Percentiles rank a stretch among this genome's conserved stretches.
These are phyloP conservation scores for Penicillium sp. DNA, from an alignment of 2,329 filamentous ascomycete species.

Conservation along the genomic window DNA sequence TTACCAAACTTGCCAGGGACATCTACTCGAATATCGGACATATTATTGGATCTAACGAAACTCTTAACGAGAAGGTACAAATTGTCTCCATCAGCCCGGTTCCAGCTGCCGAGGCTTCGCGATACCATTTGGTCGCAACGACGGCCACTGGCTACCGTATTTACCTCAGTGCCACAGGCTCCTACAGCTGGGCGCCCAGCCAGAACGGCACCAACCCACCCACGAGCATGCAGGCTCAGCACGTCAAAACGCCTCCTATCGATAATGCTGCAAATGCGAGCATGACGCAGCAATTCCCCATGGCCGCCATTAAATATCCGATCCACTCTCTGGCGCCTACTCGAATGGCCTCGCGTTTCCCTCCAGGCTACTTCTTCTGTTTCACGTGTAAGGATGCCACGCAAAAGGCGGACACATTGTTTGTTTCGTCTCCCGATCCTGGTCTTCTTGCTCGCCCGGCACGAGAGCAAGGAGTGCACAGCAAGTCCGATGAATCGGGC, in stretches of 20 bases:
- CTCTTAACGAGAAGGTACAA: constrained; percentile 63
- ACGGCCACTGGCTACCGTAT: constrained; percentile 87
- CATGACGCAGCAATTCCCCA: constrained; percentile 14
- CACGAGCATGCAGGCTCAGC: constrained; percentile 95
- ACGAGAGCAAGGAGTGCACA: constrained; percentile 49
- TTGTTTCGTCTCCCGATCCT: constrained; percentile 81
- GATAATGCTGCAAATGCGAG: constrained; percentile 25
- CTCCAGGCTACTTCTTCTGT: constrained; percentile 87
- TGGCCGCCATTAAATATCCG: constrained; percentile 48
- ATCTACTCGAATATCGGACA: constrained; percentile 72
- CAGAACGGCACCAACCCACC: constrained; percentile 63
- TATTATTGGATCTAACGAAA: constrained; percentile 67
- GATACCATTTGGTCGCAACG: constrained; percentile 82
- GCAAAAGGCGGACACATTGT: constrained; percentile 62
- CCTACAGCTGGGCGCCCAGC: constrained; percentile 51
- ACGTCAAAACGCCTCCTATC: constrained; percentile 84
- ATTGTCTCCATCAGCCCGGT: constrained; percentile 87
- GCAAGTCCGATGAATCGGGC: constrained; percentile 69
- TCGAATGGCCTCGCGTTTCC: constrained; percentile 52
- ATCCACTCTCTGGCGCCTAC: constrained; percentile 41
- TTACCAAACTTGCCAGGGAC: constrained; percentile 50
- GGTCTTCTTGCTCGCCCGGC: constrained; percentile 64
- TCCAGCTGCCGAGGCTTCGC: constrained; percentile 71
- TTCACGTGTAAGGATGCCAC: constrained; percentile 63
- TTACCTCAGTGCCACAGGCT: constrained; percentile 83